Evolutionary conservation across 176 grass and related monocot genomes (phyloP), one percentile per base, ranked within the genome.

Genomic region (Lolium perenne): DNA sequence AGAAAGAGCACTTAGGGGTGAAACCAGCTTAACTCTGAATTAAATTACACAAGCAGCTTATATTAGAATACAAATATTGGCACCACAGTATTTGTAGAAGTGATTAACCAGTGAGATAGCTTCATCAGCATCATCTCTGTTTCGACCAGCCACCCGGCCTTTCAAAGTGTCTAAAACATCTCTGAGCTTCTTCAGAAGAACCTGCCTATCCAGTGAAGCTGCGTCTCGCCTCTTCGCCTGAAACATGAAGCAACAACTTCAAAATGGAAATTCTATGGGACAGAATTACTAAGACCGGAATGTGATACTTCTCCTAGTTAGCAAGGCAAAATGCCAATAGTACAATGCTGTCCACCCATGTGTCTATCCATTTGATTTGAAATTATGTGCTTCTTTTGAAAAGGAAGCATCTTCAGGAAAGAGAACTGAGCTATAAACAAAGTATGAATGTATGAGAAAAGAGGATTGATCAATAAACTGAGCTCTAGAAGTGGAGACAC

Each of bases 81-180:
- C 69, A 85, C 40, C 2, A 41, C 45, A 50, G 11, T 8, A 53
- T 29, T 84, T 67, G 62, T 59, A 67, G 41, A 74, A 85, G 68
- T 75, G 43, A 60, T 80, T 78, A 86, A 98, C 96, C 96, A 98
- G 83, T 35, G 96, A 98, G 64, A 98, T 98, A 71, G 95, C 95
- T 94, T 98, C 93, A 55, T 98, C 96, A 82, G 93, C 88, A 81
- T 98, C 96, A 65, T 98, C 96, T 87, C 90, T 95, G 83, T 98
- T 98, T 80, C 93, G 89, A 89, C 96, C 96, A 51, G 96, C 93
- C 40, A 98, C 96, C 32, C 96, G 96, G 21, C 96, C 96, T 87
- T 85, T 95, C 58, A 98, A 74, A 66, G 90, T 91, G 71, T 95
- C 96, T 53, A 98, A 73, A 78, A 94, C 88, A 94, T 98, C 96